These are phyloP conservation scores for Pseudisothecium myosuroides DNA, from an alignment of 225 moss, liverwort and hornwort genomes.

Conservation along the genomic window DNA sequence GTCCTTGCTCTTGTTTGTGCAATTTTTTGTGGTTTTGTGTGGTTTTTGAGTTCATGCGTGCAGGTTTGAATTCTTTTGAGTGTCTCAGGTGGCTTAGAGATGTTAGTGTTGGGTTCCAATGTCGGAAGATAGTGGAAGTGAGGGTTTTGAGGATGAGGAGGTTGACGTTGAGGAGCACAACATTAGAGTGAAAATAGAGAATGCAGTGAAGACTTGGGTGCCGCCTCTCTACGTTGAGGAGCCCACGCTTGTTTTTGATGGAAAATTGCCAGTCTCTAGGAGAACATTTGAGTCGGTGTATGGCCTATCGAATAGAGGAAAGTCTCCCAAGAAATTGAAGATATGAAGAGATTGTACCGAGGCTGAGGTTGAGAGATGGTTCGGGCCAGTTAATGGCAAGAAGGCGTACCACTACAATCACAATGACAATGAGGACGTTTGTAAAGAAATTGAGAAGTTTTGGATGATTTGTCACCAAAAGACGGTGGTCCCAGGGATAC, in stretches of 20 bases:
- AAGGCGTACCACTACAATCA: neutral
- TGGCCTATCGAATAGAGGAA: neutral
- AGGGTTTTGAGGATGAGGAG: accelerated
- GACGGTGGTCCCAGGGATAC: neutral
- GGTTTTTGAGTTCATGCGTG: no score
- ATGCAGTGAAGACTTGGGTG: neutral
- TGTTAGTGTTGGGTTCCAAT: neutral
- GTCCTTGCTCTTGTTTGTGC: no score
- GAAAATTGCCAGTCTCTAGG: neutral
- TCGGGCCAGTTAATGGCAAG: neutral
- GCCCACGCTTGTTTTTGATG: neutral
- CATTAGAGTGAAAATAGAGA: neutral
- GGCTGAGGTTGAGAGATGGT: neutral
- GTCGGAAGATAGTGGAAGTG: neutral
- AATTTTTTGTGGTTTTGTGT: no score
- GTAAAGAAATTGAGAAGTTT: neutral
- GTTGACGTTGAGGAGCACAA: neutral
- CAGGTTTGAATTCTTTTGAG: no score
- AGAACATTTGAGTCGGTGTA: neutral
- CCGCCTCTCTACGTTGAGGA: neutral
- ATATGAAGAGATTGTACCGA: neutral
- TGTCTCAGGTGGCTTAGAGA: no score
- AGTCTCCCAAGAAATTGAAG: neutral
- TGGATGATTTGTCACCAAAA: neutral
- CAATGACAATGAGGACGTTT: neutral